phyloP scores from a whole-genome alignment of 495 filamentous ascomycete species.

The Letharia columbiana region DNA sequence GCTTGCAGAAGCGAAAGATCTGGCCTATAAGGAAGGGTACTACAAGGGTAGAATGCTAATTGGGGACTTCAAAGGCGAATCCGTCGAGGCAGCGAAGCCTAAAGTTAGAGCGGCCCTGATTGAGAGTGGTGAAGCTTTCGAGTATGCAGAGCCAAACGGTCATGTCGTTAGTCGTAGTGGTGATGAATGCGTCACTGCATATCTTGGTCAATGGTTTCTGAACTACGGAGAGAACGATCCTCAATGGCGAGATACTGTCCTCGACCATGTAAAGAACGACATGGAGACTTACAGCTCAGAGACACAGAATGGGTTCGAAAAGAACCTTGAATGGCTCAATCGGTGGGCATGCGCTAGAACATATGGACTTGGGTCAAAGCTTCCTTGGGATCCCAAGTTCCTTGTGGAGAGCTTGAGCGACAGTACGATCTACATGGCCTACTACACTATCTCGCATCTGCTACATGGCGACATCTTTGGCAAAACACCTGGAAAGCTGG shows the following conservation, averaged over 20 bases:
- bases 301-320: conserved; percentile 74
- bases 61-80: conserved; percentile 80
- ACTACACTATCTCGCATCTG: conserved; percentile 88
- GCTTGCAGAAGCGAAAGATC: conserved; percentile 86
- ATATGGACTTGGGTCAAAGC: conserved; percentile 85
- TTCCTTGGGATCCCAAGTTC: conserved; percentile 90
- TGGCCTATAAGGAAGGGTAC: conserved; percentile 96
- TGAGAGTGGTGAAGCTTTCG: conserved; percentile 72
- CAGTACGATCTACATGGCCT: conserved; percentile 90
- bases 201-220: conserved; percentile 93
- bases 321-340: conserved; percentile 80
- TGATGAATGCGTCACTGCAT: conserved; percentile 86
- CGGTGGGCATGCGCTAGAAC: conserved; percentile 92
- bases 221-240: conserved; percentile 83
- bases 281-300: conserved; percentile 73
- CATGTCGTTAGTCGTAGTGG: conserved; percentile 76
- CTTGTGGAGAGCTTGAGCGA: conserved; percentile 90
- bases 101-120: conserved; percentile 75
- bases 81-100: conserved; percentile 77
- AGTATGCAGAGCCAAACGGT: conserved; percentile 87
- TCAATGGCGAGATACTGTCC: conserved; percentile 66
- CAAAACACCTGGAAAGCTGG: conserved; percentile 53
- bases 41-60: conserved; percentile 89
- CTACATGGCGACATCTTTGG: conserved; percentile 80
- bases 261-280: conserved; percentile 62